Evolutionary conservation across 2,329 filamentous ascomycete species (phyloP), one percentile per base, ranked within the genome.

Genomic region (Arachnomyces sp.): DNA sequence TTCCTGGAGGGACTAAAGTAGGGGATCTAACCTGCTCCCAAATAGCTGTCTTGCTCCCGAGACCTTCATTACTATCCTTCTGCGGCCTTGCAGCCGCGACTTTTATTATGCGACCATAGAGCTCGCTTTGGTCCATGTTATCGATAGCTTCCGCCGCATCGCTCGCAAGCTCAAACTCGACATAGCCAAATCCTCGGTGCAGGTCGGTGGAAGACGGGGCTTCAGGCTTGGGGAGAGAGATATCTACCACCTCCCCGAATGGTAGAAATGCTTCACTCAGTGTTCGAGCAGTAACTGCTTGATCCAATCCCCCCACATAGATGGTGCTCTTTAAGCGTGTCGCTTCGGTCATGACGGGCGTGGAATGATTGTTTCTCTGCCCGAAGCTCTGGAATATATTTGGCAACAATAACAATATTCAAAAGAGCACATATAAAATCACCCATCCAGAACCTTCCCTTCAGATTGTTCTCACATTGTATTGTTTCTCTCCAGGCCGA

Each of bases 101-200:
- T 61, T 89, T 94, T 60, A 98, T 82, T 11, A 92, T 82, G 44
- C 86, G 79, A 8, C 92, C 93, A 59, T 90, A 96, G 34, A 98
- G 76, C 66, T 96, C 90, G 45, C 89, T 84, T 61, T 94, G 88
- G 59, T 98, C 87, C 90, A 98, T 96, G 60, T 98, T 98, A 72
- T 96, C 88, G 61, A 98, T 94, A 37, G 92, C 92, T 65, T 96
- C 90, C 56, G 81, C 81, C 18, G 89, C 90, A 64, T 98, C 92
- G 42, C 82, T 77, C 9, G 79, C 74, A 42, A 87, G 76, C 54
- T 95, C 88, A 57, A 85, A 98, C 58, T 98, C 92, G 37, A 98
- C 85, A 60, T 98, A 96, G 43, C 89, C 92, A 63, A 96, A 98
- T 1, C 93, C 92, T 38, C 89, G 76, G 61, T 98, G 92, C 20